phyloP scores from a whole-genome alignment of 208 protist genomes.

The Acanthamoeba culbertsoni region DNA sequence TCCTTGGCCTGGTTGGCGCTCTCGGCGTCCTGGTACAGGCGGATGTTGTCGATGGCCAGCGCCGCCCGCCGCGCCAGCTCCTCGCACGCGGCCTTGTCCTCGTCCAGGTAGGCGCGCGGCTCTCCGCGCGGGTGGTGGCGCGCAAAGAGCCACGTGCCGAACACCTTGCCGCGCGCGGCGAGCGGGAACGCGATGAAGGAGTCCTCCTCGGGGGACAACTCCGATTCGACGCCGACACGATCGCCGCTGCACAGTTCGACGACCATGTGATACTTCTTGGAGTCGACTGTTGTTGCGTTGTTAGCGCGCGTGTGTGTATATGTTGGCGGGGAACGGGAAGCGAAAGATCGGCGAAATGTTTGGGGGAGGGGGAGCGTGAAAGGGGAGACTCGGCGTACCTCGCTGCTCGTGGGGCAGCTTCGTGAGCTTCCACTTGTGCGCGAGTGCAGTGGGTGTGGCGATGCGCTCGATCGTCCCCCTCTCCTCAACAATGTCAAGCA shows the following conservation, averaged over 20 bases:
- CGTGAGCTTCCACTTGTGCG: constrained; percentile 25
- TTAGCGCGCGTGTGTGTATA: too few species aligned
- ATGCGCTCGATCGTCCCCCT: neutral
- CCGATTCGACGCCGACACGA: neutral
- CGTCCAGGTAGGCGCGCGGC: neutral
- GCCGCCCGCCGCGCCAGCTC: neutral
- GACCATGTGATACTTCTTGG: constrained; percentile 29
- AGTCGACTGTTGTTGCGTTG: too few species aligned
- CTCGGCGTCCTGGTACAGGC: constrained; percentile 3
- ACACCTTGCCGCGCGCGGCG: neutral
- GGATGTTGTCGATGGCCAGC: constrained; percentile 1
- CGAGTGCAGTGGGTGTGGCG: neutral
- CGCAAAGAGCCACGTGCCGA: constrained; percentile 27
- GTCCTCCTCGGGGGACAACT: neutral
- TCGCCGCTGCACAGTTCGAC: neutral
- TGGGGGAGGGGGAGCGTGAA: too few species aligned
- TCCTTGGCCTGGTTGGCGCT: constrained; percentile 37
- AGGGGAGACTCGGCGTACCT: too few species aligned
- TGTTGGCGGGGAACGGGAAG: too few species aligned
- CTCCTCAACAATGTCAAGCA: neutral
- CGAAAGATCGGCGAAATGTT: too few species aligned
- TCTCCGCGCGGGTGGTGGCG: neutral
- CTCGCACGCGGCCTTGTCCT: neutral
- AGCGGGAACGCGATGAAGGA: constrained; percentile 35
- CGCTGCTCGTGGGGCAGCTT: constrained; percentile 16